Percentiles rank a stretch among this genome's conserved stretches.
Conservation (phyloP, 2,329 filamentous ascomycete species). For the Claviceps sp. region DNA sequence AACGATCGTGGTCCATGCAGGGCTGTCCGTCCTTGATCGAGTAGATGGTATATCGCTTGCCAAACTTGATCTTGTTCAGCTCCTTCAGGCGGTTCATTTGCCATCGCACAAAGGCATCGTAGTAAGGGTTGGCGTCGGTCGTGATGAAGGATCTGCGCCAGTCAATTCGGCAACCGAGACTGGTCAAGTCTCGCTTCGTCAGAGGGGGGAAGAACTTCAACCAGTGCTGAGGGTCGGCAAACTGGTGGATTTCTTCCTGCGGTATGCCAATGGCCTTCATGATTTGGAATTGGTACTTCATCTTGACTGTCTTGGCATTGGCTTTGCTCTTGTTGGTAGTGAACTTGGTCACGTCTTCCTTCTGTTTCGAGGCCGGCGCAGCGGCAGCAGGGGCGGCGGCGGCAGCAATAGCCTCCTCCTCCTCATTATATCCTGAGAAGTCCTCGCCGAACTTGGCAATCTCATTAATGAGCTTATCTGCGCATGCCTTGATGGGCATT, state of each 20-base stretch:
- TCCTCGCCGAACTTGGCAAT: conserved; percentile 77
- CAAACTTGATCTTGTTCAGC: conserved; percentile 84
- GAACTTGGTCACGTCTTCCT: conserved; percentile 84
- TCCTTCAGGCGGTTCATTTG: conserved; percentile 91
- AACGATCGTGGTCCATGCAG: conserved; percentile 35
- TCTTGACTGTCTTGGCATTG: conserved; percentile 74
- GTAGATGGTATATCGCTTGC: conserved; percentile 88
- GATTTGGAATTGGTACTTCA: conserved; percentile 94
- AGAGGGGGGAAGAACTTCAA: conserved; percentile 65
- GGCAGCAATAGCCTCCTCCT: conserved; percentile 32
- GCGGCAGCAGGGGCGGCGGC: conserved; percentile 32
- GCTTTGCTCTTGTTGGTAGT: conserved; percentile 86
- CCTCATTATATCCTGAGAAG: conserved; percentile 64
- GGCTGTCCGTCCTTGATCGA: conserved; percentile 32
- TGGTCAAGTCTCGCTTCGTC: conserved; percentile 58
- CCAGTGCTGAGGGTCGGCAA: conserved; percentile 86
- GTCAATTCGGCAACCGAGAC: conserved; percentile 77
- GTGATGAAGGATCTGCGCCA: conserved; percentile 91
- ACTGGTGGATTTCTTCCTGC: conserved; percentile 77
- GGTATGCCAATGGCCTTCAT: conserved; percentile 87
- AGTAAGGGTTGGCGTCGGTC: conserved; percentile 93
- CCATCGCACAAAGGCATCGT: conserved; percentile 90
- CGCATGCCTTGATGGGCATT: conserved; percentile 95
- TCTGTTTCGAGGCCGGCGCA: conserved; percentile 45
- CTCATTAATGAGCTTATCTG: conserved; percentile 87